These are phyloP conservation scores for Pichia norvegensis DNA, from an alignment of 1,139 yeast species.

Conservation along the genomic window DNA sequence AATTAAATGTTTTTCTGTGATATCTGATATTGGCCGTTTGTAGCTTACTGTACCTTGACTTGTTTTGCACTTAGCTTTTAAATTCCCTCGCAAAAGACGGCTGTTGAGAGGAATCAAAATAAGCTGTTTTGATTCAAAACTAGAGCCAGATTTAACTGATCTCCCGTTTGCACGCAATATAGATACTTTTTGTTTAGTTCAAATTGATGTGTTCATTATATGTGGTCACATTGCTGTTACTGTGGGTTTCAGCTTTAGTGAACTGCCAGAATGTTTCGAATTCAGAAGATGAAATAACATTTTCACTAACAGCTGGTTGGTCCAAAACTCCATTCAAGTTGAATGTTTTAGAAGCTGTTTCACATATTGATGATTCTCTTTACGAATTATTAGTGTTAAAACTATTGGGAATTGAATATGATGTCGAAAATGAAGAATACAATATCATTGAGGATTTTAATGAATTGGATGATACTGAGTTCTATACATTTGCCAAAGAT, in stretches of 20 bases:
- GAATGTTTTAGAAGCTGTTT: slow-evolving; percentile 23
- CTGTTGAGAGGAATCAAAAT: background rate
- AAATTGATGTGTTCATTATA: background rate
- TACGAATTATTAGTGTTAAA: slow-evolving; percentile 41
- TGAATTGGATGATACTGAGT: slow-evolving; percentile 31
- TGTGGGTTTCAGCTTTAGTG: background rate
- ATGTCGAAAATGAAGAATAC: slow-evolving; percentile 26
- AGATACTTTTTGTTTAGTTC: too few relatives aligned
- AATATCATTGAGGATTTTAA: slow-evolving; percentile 26
- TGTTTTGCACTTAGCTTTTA: background rate
- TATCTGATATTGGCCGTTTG: too few relatives aligned
- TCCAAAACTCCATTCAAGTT: slow-evolving; percentile 26
- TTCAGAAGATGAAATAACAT: slow-evolving; percentile 16
- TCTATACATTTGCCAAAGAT: slow-evolving; percentile 33
- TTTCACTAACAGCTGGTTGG: slow-evolving; percentile 26
- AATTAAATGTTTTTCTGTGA: too few relatives aligned
- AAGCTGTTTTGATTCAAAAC: background rate
- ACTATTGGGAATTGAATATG: slow-evolving; percentile 28
- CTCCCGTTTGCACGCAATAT: too few relatives aligned
- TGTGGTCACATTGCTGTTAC: background rate
- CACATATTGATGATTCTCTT: slow-evolving; percentile 30
- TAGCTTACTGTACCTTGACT: too few relatives aligned
- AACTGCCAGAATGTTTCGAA: background rate
- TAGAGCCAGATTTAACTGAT: too few relatives aligned
- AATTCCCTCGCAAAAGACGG: background rate